Conservation (phyloP, 441 rosid species). For the Syzygium syzygioides region DNA sequence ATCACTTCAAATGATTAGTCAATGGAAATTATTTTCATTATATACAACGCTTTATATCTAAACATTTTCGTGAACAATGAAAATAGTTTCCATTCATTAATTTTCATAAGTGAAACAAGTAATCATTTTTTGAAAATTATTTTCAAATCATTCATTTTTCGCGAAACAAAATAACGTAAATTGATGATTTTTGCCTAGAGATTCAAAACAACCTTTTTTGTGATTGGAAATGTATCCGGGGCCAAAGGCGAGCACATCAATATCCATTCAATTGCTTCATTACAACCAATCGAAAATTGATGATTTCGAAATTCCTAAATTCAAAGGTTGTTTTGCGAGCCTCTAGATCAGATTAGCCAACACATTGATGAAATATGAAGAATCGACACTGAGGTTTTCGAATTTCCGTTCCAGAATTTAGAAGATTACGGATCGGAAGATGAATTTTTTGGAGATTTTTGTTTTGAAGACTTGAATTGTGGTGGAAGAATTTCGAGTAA, state of each 20-base stretch:
- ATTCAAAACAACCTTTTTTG: background rate
- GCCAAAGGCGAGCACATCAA: background rate
- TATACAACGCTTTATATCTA: too few relatives aligned
- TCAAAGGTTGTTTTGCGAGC: background rate
- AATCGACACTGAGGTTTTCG: background rate
- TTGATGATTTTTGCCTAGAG: background rate
- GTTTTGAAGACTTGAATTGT: background rate
- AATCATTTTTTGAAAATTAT: too few relatives aligned
- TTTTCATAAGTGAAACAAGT: too few relatives aligned
- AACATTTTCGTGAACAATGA: too few relatives aligned
- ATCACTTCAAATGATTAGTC: too few relatives aligned
- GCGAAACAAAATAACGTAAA: background rate
- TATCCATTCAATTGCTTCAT: background rate
- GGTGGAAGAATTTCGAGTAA: fast-evolving
- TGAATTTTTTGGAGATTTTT: background rate
- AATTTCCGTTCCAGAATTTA: background rate
- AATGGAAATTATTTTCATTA: too few relatives aligned
- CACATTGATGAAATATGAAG: background rate
- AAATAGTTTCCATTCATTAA: too few relatives aligned
- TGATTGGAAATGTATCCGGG: fast-evolving
- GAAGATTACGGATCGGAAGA: background rate
- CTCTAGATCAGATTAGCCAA: background rate
- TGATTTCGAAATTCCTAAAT: background rate
- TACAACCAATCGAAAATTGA: background rate
- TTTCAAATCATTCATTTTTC: too few relatives aligned